Evolutionary conservation across 441 rosid species (phyloP), one percentile per base, ranked within the genome.

Genomic region (Brassica hybrid): DNA sequence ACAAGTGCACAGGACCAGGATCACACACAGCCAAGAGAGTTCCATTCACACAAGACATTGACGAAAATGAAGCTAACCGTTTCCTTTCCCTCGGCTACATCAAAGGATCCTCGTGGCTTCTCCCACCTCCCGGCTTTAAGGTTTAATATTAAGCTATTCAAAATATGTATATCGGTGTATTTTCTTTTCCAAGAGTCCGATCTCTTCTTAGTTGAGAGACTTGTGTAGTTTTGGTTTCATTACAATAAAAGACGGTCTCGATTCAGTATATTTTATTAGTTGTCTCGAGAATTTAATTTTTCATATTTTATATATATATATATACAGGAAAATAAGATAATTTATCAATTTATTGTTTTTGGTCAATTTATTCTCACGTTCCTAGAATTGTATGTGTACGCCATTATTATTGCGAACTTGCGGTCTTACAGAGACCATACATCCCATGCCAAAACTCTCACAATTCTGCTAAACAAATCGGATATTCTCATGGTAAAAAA

Each of bases 1-100:
- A 54, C 59, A 54, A 54, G 23, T 54, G 59, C 59, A 16, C 4
- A 54, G 59, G 59, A 54, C 59, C 59, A 54, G 59, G 59, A 54
- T 54, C 59, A 54, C 21, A 16, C 21, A 54, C 1, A 54, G 59
- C 59, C 59, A 54, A 54, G 59, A 54, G 59, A 54, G 59, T 54
- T 54, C 59, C 59, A 54, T 54, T 54, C 59, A 54, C 59, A 54
- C 59, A 54, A 54, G 21, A 54, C 19, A 54, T 54, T 54, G 59
- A 54, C 59, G 7, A 17, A 10, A 54, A 16, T 54, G 59, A 54
- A 54, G 59, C 59, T 54, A 54, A 17, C 4, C 21, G 59, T 54
- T 54, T 54, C 59, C 59, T 54, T 54, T 7, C 59, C 59, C 59
- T 54, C 23, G 59, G 59, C 59, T 54, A 54, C 59, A 54, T 54